Conservation (phyloP, 208 protist genomes). For the Trypanosoma caninum region DNA sequence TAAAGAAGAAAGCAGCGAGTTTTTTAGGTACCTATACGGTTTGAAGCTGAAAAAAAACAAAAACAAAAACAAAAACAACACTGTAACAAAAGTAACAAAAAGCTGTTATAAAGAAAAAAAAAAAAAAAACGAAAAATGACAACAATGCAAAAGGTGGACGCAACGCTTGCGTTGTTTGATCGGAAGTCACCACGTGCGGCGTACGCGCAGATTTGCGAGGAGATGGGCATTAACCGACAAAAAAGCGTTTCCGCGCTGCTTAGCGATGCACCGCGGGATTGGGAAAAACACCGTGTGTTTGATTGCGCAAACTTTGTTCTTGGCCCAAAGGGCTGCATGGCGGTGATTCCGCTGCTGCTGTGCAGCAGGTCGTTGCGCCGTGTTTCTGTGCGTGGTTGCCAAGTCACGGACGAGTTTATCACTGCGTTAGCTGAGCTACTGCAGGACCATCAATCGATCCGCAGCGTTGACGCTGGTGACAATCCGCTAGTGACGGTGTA, state of each 20-base stretch:
- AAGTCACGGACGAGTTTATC: slow-evolving; percentile 73
- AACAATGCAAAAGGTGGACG: slow-evolving; percentile 65
- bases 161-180: slow-evolving; percentile 64
- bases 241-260: slow-evolving; percentile 44
- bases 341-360: slow-evolving; percentile 66
- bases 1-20: too few relatives aligned
- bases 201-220: slow-evolving; percentile 76
- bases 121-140: slow-evolving; percentile 44
- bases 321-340: slow-evolving; percentile 74
- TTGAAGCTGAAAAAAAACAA: too few relatives aligned
- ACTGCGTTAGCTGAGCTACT: slow-evolving; percentile 46
- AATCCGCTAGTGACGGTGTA: slow-evolving; percentile 78
- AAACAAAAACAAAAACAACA: too few relatives aligned
- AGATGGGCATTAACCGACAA: slow-evolving; percentile 64
- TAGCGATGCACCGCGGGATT: slow-evolving; percentile 57
- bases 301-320: slow-evolving; percentile 49
- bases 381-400: slow-evolving; percentile 53
- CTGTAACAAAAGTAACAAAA: too few relatives aligned
- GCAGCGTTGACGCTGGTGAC: slow-evolving; percentile 65
- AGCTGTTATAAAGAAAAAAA: neutral
- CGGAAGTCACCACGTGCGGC: slow-evolving; percentile 70
- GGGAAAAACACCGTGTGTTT: slow-evolving; percentile 63
- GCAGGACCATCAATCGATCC: slow-evolving; percentile 61
- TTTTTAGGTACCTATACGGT: too few relatives aligned
- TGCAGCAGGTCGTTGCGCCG: slow-evolving; percentile 67